Evolutionary conservation across 1,139 yeast genomes (phyloP).

Genomic region (Zygoascus hellenicus): DNA sequence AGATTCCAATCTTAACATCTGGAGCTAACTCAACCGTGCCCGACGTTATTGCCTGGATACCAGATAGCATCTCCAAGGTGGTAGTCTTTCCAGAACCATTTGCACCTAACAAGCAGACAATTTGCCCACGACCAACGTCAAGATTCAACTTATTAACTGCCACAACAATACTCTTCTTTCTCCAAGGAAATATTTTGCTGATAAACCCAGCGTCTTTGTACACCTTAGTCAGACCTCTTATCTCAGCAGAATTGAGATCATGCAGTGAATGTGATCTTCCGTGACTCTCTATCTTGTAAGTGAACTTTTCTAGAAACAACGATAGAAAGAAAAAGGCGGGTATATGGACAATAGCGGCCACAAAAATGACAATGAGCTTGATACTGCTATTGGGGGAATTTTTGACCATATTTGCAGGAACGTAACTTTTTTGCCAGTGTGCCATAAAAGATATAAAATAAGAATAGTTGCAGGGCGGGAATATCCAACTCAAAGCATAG

Average conservation of each 20-base stretch:
- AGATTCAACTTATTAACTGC: slow-evolving; percentile 32
- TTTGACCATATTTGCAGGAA: slow-evolving; percentile 25
- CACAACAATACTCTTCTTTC: slow-evolving; percentile 20
- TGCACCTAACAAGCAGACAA: slow-evolving; percentile 35
- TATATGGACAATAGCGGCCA: slow-evolving; percentile 31
- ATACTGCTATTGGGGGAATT: slow-evolving; percentile 28
- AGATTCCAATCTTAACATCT: slow-evolving; percentile 32
- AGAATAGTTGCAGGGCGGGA: slow-evolving; percentile 35
- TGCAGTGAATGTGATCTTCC: slow-evolving; percentile 11
- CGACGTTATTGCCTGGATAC: slow-evolving; percentile 28
- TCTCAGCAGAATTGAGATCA: slow-evolving; percentile 20
- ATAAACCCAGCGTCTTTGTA: slow-evolving; percentile 20
- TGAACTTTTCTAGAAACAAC: slow-evolving; percentile 22
- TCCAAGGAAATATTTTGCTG: slow-evolving; percentile 9
- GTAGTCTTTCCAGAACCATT: slow-evolving; percentile 40
- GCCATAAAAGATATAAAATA: slow-evolving; percentile 30
- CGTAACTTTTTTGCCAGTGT: slow-evolving; percentile 24
- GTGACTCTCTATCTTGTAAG: slow-evolving; percentile 22
- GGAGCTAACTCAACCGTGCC: slow-evolving; percentile 28
- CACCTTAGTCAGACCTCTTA: slow-evolving; percentile 23
- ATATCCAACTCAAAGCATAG: slow-evolving; percentile 30
- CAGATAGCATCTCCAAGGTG: slow-evolving; percentile 35
- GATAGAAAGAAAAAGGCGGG: slow-evolving; percentile 27
- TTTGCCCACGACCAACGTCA: slow-evolving; percentile 29
- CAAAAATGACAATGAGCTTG: slow-evolving; percentile 28